Evolutionary conservation across 768 basidiomycete genomes (phyloP).

Genomic region (Boletus subparvulus): DNA sequence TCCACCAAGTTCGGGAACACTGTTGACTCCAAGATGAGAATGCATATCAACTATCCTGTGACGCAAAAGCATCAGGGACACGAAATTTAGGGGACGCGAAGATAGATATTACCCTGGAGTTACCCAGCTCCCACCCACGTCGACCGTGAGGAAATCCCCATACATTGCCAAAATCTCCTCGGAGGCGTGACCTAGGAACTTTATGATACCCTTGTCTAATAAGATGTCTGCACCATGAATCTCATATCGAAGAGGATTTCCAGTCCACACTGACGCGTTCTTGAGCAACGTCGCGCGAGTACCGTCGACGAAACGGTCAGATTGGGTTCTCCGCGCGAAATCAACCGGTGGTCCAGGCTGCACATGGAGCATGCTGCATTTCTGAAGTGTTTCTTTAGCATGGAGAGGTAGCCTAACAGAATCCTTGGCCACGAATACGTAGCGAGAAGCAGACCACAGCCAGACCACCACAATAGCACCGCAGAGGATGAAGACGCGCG

Average conservation of each 20-base stretch:
- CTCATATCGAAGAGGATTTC: constrained; percentile 36
- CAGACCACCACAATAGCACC: constrained; percentile 12
- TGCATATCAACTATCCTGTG: constrained; percentile 62
- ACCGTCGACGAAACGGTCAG: constrained; percentile 39
- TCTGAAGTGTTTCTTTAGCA: constrained; percentile 30
- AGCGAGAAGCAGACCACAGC: constrained; percentile 21
- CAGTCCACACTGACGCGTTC: constrained; percentile 58
- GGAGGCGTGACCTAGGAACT: constrained; percentile 43
- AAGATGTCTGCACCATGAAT: constrained; percentile 40
- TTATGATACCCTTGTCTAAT: constrained; percentile 40
- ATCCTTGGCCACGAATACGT: constrained; percentile 2
- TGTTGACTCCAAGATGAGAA: constrained; percentile 76
- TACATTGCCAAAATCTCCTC: constrained; percentile 32
- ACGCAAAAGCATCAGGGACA: constrained; percentile 34
- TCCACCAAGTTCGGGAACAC: constrained; percentile 53
- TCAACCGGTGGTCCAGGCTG: constrained; percentile 38
- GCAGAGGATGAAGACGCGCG: constrained; percentile 21
- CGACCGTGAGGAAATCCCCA: constrained; percentile 50
- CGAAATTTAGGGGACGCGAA: constrained; percentile 21
- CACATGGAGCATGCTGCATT: constrained; percentile 36
- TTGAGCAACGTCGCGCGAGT: constrained; percentile 39
- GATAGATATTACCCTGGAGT: constrained; percentile 63
- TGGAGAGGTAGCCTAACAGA: constrained; percentile 29
- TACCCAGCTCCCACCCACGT: constrained; percentile 66
- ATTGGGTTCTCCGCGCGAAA: constrained; percentile 34